Evolutionary conservation across 306 rosid genomes (phyloP), one percentile per base, ranked within the genome.

Genomic region (Trifolium repens): DNA sequence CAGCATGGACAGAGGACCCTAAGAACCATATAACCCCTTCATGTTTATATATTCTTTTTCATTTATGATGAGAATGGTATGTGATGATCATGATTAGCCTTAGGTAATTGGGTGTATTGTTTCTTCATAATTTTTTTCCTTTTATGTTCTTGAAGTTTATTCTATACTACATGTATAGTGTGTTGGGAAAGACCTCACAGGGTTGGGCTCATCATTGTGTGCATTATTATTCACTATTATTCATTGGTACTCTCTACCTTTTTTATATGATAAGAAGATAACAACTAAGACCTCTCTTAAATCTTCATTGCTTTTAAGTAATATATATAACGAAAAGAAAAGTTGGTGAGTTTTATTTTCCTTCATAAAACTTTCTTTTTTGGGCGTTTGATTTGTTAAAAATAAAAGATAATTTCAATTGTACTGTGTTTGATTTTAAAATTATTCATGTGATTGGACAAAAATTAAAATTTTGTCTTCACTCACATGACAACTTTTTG

Each of bases 131-230:
- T 11, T 42, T 49, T 62, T 15, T 52, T 0, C 8, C 75, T 22
- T 37, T 64, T 64, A 1, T 12, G 39, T 16, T 63, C 32, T 17
- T 44, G 43, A 54, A 57, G 47, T 43, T 67, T 59, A 46, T 73
- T 57, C 57, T 73, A 15, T 65, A 15, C 42, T 65, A 15, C 42
- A 63, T 63, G 79, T 15, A 67, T 40, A 74, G 75, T 66, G 79
- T 86, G 66, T 74, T 44, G 53, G 74, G 63, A 71, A 61, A 74
- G 60, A 53, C 14, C 62, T 37, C 10, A 15, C 60, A 39, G 77
- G 24, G 76, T 73, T 77, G 69, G 76, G 34, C 57, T 87, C 78
- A 85, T 87, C 75, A 85, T 84, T 79, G 40, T 58, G 78, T 57
- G 78, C 82, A 75, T 75, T 78, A 67, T 75, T 64, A 71, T 67